Conservation (phyloP, 495 filamentous ascomycete genomes). For the Polyplosphaeria fusca region DNA sequence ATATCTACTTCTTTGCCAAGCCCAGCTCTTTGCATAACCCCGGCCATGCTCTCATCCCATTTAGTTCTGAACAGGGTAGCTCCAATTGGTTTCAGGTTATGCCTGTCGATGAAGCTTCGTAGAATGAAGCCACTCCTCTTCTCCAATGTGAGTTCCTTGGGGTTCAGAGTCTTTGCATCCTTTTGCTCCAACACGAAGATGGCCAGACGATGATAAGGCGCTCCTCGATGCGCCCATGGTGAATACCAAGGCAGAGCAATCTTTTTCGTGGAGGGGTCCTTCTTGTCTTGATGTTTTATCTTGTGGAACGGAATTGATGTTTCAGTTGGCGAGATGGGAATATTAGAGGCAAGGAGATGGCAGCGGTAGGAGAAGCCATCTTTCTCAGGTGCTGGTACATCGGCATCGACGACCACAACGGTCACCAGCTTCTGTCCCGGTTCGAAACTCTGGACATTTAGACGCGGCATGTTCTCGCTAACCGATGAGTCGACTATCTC, state of each 20-base stretch:
- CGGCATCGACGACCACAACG: constrained; percentile 80
- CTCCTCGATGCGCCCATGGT: constrained; percentile 81
- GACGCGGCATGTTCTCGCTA: constrained; percentile 65
- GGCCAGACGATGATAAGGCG: constrained; percentile 83
- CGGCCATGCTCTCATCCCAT: constrained; percentile 83
- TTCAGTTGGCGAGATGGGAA: constrained; percentile 55
- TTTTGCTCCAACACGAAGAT: constrained; percentile 82
- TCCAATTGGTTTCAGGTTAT: constrained; percentile 69
- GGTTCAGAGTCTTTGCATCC: constrained; percentile 57
- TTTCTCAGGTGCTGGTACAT: constrained; percentile 77
- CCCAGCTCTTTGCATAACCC: constrained; percentile 77
- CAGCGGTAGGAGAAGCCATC: constrained; percentile 75
- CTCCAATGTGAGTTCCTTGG: constrained; percentile 53
- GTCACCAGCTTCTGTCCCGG: constrained; percentile 75
- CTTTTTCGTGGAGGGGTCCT: constrained; percentile 32
- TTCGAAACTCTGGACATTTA: constrained; percentile 83
- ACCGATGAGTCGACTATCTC: constrained; percentile 67
- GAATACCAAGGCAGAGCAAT: constrained; percentile 75
- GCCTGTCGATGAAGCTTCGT: constrained; percentile 65
- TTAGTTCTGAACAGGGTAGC: constrained; percentile 79
- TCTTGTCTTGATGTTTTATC: constrained; percentile 55
- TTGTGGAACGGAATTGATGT: constrained; percentile 53
- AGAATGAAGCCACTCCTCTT: constrained; percentile 66
- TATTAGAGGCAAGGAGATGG: constrained; percentile 77
- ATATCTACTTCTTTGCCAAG: constrained; percentile 69